Evolutionary conservation across 805 yeast species (phyloP).

Genomic region (Wickerhamomyces hampshirensis): DNA sequence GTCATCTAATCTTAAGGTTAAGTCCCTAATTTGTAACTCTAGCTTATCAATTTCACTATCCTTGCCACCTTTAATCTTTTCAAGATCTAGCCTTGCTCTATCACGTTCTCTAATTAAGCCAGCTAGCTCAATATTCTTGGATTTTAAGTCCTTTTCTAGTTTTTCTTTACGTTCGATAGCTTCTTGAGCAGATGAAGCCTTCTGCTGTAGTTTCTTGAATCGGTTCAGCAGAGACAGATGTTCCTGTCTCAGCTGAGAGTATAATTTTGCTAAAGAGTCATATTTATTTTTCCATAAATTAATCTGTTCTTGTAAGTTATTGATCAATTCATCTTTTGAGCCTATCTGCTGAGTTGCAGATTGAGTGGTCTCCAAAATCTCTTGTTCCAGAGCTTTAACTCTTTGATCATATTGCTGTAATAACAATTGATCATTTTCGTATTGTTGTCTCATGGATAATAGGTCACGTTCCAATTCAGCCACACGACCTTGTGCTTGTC

Average conservation of each 20-base stretch:
- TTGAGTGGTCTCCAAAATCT: slow-evolving; percentile 53
- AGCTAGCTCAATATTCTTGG: slow-evolving; percentile 83
- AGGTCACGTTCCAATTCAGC: slow-evolving; percentile 81
- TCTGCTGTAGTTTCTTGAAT: slow-evolving; percentile 77
- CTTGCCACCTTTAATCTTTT: slow-evolving; percentile 59
- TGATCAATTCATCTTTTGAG: slow-evolving; percentile 70
- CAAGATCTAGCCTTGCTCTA: slow-evolving; percentile 79
- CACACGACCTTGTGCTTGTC: slow-evolving; percentile 72
- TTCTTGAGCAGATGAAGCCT: slow-evolving; percentile 87
- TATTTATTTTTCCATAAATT: slow-evolving; percentile 79
- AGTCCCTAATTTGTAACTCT: slow-evolving; percentile 57
- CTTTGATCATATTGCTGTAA: slow-evolving; percentile 84
- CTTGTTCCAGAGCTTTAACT: slow-evolving; percentile 76
- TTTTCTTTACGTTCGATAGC: slow-evolving; percentile 79
- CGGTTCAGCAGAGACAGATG: slow-evolving; percentile 74
- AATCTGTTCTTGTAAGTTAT: slow-evolving; percentile 67
- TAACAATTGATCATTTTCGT: slow-evolving; percentile 78
- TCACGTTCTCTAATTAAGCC: slow-evolving; percentile 87
- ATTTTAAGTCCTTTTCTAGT: slow-evolving; percentile 75
- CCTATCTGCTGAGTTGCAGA: slow-evolving; percentile 70
- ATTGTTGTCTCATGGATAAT: slow-evolving; percentile 68
- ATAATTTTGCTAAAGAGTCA: slow-evolving; percentile 82
- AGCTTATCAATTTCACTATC: slow-evolving; percentile 61
- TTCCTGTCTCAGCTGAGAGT: slow-evolving; percentile 88
- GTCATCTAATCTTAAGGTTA: slow-evolving; percentile 52